These are phyloP conservation scores for Sporisorium iseilematis-ciliati DNA, from an alignment of 1,284 basidiomycete genomes.

Conservation along the genomic window DNA sequence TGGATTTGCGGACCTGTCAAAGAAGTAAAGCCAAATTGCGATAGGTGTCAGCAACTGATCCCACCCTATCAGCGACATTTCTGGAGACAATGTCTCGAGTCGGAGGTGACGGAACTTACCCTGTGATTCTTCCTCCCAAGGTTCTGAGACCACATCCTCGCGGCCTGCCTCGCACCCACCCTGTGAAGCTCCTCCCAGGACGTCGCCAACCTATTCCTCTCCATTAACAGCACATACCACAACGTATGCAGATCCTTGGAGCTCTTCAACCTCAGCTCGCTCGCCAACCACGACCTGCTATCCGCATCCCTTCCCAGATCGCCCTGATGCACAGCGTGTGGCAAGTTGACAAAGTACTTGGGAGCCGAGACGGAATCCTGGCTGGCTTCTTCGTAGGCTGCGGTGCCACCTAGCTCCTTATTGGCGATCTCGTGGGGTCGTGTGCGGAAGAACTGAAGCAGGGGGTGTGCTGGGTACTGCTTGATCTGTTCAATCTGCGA, in stretches of 20 bases:
- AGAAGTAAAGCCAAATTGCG: background rate
- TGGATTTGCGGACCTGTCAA: constrained; percentile 87
- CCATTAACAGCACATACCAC: constrained; percentile 67
- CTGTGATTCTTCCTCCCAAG: constrained; percentile 57
- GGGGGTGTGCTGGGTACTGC: constrained; percentile 63
- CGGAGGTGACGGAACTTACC: constrained; percentile 31
- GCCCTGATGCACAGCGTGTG: constrained; percentile 41
- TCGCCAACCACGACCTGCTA: constrained; percentile 60
- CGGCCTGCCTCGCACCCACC: constrained; percentile 48
- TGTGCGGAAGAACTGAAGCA: constrained; percentile 64
- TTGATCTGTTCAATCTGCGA: constrained; percentile 45
- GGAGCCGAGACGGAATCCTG: constrained; percentile 24
- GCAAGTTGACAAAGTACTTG: constrained; percentile 44
- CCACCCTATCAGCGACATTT: too few species aligned
- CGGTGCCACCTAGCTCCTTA: constrained; percentile 28
- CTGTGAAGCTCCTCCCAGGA: constrained; percentile 62
- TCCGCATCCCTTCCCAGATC: constrained; percentile 50
- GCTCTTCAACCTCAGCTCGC: constrained; percentile 64
- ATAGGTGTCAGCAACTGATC: background rate
- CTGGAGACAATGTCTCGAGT: too few species aligned
- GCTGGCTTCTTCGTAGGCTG: constrained; percentile 28
- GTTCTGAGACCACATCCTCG: constrained; percentile 55
- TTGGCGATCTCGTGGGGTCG: constrained; percentile 36
- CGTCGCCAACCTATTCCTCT: constrained; percentile 64
- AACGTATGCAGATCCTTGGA: constrained; percentile 66